Evolutionary conservation across 2,329 filamentous ascomycete genomes (phyloP), one percentile per base, ranked within the genome.

Genomic region (Colletotrichum navitas): DNA sequence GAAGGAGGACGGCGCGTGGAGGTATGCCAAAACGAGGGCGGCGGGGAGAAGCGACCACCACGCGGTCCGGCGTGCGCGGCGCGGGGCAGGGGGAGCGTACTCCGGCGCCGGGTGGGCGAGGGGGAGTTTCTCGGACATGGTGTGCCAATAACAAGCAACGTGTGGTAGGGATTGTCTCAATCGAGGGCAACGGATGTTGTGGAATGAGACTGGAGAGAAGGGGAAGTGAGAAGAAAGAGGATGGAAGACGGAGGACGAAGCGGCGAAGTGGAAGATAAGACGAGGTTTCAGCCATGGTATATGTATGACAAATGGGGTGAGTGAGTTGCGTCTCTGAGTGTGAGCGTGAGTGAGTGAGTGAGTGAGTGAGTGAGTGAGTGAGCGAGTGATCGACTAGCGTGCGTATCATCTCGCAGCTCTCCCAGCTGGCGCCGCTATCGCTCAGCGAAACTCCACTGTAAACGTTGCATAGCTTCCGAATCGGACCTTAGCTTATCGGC

Each of bases 31-130:
- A 3, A 73, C 5, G 39, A 73, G 60, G 29, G 65, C 69, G 52
- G 69, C 69, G 5, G 72, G 72, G n/a, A 73, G 11, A 32, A 69
- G 60, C 11, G 64, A 45, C 72, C 72, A 73, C 71, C 71, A 73
- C 34, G 71, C 68, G 39, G 64, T 52, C 32, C 36, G 58, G 24
- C 62, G 63, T 36, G 59, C 18, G 47, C 69, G 61, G 41, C 61
- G 36, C 29, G 47, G 65, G 10, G 64, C 34, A 10, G 61, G 12
- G 29, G 61, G 32, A 7, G 52, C 39, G 16, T 43, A 21, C 39
- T 56, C 69, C 54, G 62, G 58, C 45, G 51, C 55, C 63, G 61
- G 32, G 59, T 68, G 67, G 14, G 60, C 41, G 45, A 72, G 6
- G 52, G 69, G 69, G 26, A 72, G 66, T 41, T 72, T 72, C 47